Base-by-base conservation (phyloP, 768 basidiomycete species). In the Kwoniella dejecticola region DNA sequence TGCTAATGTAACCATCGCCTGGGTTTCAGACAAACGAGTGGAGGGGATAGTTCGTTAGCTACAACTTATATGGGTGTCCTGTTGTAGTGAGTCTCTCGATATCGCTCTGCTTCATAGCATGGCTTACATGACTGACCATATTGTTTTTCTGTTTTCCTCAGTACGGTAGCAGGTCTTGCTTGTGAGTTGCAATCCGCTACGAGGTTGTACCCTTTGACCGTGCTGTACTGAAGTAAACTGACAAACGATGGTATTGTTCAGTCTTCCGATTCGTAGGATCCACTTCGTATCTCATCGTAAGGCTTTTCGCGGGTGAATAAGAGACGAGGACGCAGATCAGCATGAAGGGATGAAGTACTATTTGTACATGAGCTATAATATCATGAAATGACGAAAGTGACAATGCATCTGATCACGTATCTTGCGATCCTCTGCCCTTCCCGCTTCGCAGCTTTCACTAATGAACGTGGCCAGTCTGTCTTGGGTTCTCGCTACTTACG, bases 51-150 rank as follows among this genome's bases (percentile, higher is more conserved):
- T 46, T 75, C 75, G 6, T 83, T 86, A 27, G 89, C 92, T 2
- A 86, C 85, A 57, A 90, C 90, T 1, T 95, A 95, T 75, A 89
- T 95, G 88, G 85, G 87, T 15, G 91, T 93, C 76, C 81, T 96
- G 62, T 78, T 97, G 57, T 93, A 87, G 74, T 76, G 52, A 62
- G 74, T 62, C 38, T 23, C 8, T 13, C 23, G 29, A 53, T 23
- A 12, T 27, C 10, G 23, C 11, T 27, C 17, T 7, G 4, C 13
- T 3, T 4, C 23, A 36, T 21, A 36, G 40, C 23, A 36, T 47
- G 13, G 41, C 41, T 10, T 5, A 27, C 36, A 4, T 40, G 52
- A 60, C 15, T n/a, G 12, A 23, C 15, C 13, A 17, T 6, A 8
- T 48, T n/a, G n/a, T n/a, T n/a, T n/a, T n/a, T n/a, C n/a, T n/a